Evolutionary conservation across 257 asterid genomes (phyloP).

Genomic region (Jaltomata sinuosa): DNA sequence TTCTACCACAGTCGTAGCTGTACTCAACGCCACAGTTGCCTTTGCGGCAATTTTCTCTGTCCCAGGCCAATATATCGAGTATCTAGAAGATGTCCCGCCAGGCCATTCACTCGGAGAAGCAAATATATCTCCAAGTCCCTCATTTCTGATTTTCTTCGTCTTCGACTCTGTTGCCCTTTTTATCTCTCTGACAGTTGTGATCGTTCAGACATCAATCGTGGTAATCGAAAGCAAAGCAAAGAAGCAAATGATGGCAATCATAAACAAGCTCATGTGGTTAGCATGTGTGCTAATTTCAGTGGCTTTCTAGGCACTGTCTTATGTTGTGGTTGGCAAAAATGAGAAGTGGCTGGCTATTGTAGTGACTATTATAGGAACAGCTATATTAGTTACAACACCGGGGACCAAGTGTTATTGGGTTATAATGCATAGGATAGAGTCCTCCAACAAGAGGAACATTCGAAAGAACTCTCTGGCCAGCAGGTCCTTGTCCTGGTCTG

Average conservation of each 20-base stretch:
- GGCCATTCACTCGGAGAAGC: slow-evolving; percentile 43
- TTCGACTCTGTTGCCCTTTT: slow-evolving; percentile 41
- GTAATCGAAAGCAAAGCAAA: slow-evolving; percentile 44
- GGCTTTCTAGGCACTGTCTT: slow-evolving; percentile 32
- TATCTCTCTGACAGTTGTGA: slow-evolving; percentile 44
- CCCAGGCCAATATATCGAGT: slow-evolving; percentile 38
- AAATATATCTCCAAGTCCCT: slow-evolving; percentile 24
- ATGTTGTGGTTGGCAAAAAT: slow-evolving; percentile 32
- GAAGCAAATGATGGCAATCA: slow-evolving; percentile 51
- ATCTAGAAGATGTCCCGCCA: slow-evolving; percentile 19
- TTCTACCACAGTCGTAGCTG: slow-evolving; percentile 46
- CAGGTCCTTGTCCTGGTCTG: slow-evolving; percentile 34
- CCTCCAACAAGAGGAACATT: slow-evolving; percentile 19
- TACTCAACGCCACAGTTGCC: slow-evolving; percentile 30
- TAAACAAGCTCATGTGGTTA: slow-evolving; percentile 49
- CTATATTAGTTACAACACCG: slow-evolving; percentile 34
- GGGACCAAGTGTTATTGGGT: slow-evolving; percentile 50
- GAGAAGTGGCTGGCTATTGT: slow-evolving; percentile 38
- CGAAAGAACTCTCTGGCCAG: slow-evolving; percentile 26
- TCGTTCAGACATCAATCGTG: slow-evolving; percentile 42
- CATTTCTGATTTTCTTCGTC: slow-evolving; percentile 31
- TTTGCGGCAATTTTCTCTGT: slow-evolving; percentile 17
- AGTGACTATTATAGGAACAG: slow-evolving; percentile 40
- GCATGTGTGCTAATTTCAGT: slow-evolving; percentile 40
- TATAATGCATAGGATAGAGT: slow-evolving; percentile 30